A percentile compares a stretch with the other conserved stretches of the same genome.
Evolutionary conservation across 352 stramenopile species (phyloP).

Genomic region (Phytophthora pini): DNA sequence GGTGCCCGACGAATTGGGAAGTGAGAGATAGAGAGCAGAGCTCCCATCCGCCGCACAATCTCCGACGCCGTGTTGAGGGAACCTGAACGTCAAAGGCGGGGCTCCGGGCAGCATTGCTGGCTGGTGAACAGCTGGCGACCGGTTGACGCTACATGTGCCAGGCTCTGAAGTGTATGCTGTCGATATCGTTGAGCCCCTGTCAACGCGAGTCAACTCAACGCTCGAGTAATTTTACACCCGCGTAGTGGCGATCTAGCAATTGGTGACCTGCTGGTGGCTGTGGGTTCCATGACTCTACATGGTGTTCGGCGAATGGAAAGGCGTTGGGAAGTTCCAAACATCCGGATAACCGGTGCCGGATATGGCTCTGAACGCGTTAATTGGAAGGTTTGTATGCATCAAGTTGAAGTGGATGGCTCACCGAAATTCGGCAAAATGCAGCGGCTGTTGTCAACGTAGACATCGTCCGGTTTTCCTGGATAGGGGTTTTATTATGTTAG

Average conservation of each 20-base stretch:
- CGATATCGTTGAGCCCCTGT: slow-evolving; percentile 22
- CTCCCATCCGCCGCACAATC: slow-evolving; percentile 21
- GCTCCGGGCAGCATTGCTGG: slow-evolving; percentile 5
- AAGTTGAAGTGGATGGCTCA: slow-evolving; percentile 13
- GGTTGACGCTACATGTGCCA: slow-evolving; percentile 26
- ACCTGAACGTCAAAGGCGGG: slow-evolving; percentile 21
- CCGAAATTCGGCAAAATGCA: not conserved
- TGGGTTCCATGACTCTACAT: slow-evolving; percentile 17
- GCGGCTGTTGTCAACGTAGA: too few relatives aligned
- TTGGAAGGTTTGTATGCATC: slow-evolving; percentile 2
- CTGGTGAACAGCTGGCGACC: slow-evolving; percentile 22
- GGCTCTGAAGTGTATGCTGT: not conserved
- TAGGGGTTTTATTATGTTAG: not conserved
- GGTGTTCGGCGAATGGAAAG: slow-evolving; percentile 10
- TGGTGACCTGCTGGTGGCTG: slow-evolving; percentile 16
- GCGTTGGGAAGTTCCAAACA: not conserved
- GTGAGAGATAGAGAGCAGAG: slow-evolving; percentile 18
- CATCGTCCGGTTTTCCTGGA: not conserved
- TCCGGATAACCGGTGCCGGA: not conserved
- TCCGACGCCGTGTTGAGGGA: slow-evolving; percentile 10
- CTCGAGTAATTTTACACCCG: not conserved
- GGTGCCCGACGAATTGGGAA: slow-evolving; percentile 27
- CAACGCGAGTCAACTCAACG: slow-evolving; percentile 5
- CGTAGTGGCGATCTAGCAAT: slow-evolving; percentile 4
- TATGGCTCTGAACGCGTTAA: not conserved